These are phyloP conservation scores for Diaporthe sp. DNA, from an alignment of 2,329 filamentous ascomycete species.

Conservation along the genomic window DNA sequence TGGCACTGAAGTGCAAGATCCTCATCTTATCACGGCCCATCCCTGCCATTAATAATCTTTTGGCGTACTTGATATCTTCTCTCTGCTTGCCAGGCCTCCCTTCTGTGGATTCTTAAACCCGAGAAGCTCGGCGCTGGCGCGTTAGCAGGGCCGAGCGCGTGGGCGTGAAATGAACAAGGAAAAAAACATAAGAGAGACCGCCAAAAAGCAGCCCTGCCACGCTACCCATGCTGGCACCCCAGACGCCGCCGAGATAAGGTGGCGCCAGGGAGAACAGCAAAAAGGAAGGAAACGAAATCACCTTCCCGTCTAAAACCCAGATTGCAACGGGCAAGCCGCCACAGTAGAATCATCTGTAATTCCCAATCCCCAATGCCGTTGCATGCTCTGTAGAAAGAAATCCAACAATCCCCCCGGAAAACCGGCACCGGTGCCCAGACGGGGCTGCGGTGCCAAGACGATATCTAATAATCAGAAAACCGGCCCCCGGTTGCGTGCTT, in stretches of 20 bases:
- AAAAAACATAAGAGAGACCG: background rate
- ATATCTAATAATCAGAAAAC: background rate
- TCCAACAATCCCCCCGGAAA: background rate
- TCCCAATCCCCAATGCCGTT: background rate
- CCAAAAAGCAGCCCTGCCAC: background rate
- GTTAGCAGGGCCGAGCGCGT: background rate
- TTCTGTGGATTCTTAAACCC: background rate
- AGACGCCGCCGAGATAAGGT: background rate
- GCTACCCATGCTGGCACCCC: background rate
- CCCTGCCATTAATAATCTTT: slow-evolving; percentile 1
- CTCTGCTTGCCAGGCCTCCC: too few species aligned
- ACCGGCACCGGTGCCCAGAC: slow-evolving; percentile 21
- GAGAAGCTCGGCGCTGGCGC: background rate
- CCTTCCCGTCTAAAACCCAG: background rate
- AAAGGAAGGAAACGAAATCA: background rate
- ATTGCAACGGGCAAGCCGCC: slow-evolving; percentile 10
- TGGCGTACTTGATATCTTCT: too few species aligned
- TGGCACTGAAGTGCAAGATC: background rate
- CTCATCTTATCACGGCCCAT: background rate
- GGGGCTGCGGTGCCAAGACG: slow-evolving; percentile 13
- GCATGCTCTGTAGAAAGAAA: background rate
- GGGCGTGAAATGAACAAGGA: background rate
- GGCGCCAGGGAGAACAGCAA: background rate
- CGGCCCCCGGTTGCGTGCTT: background rate
- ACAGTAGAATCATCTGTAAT: background rate